Evolutionary conservation across 768 basidiomycete species (phyloP), one percentile per base, ranked within the genome.

Genomic region (Aureoboletus auriporus): DNA sequence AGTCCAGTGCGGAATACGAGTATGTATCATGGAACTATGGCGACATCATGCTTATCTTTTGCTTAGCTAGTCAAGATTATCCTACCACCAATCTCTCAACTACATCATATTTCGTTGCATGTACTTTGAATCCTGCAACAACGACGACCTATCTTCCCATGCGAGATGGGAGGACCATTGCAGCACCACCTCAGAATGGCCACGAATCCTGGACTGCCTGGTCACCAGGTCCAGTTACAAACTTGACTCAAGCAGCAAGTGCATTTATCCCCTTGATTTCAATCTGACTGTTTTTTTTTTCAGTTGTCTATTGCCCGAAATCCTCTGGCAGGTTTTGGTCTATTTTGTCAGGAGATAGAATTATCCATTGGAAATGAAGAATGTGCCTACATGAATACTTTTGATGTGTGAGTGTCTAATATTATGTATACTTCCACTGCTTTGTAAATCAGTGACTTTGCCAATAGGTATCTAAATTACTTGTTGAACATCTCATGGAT

Each of bases 201-300:
- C 17, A 13, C 7, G 12, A 31, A 26, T 1, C 50, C 4, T 54
- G 52, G 52, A n/a, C 38, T 8, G 27, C 50, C n/a, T 56, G 51
- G 49, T 47, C 42, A 34, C 41, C 49, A 33, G 38, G 37, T 23
- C 9, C 20, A 14, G 43, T n/a, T 5, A 44, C 45, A 35, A 30
- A 50, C 14, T 11, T 48, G 10, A 44, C 51, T 12, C 37, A 29
- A 23, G 20, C 5, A 23, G 37, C 20, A 38, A 17, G 37, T 23
- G 9, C 16, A 23, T 38, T 10, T 20, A 2, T 20, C 11, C 1
- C 11, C 11, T 16, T 20, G 17, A 23, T 23, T 12, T 10, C 20
- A 2, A 17, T 12, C 6, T 23, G 8, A 38, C 12, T 17, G 9
- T 23, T 11, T 11, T 23, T 20, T 27, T 9, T 35, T 17, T 9